Evolutionary conservation across 2,329 filamentous ascomycete species (phyloP).

Genomic region (Cytospora mali): DNA sequence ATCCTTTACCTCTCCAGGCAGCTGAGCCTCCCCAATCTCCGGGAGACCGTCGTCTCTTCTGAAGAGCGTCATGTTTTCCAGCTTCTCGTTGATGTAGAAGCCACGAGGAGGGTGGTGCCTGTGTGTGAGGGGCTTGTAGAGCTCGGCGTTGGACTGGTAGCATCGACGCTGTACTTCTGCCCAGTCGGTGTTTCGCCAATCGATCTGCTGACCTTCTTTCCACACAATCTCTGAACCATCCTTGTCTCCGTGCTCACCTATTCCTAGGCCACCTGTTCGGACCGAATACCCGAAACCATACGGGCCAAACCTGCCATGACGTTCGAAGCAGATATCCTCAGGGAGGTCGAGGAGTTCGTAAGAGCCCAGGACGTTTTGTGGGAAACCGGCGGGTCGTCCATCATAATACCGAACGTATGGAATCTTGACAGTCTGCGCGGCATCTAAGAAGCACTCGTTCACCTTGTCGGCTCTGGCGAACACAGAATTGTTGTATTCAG

Average conservation of each 20-base stretch:
- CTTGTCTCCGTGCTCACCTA: slow-evolving; percentile 81
- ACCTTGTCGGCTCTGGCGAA: slow-evolving; percentile 52
- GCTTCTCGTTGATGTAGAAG: slow-evolving; percentile 51
- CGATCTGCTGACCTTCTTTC: slow-evolving; percentile 70
- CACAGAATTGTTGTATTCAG: slow-evolving; percentile 41
- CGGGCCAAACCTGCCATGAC: slow-evolving; percentile 83
- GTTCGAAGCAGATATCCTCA: slow-evolving; percentile 89
- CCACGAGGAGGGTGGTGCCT: slow-evolving; percentile 49
- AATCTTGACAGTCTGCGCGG: slow-evolving; percentile 62
- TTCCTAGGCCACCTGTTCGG: slow-evolving; percentile 77
- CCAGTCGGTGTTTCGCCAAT: slow-evolving; percentile 80
- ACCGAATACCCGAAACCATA: slow-evolving; percentile 88
- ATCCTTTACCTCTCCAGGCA: slow-evolving; percentile 14
- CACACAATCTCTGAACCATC: slow-evolving; percentile 82
- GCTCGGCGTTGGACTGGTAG: slow-evolving; percentile 67
- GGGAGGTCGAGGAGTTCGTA: slow-evolving; percentile 78
- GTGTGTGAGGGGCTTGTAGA: slow-evolving; percentile 60
- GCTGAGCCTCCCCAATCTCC: slow-evolving; percentile 27
- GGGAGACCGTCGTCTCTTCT: slow-evolving; percentile 33
- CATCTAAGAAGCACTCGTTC: slow-evolving; percentile 79
- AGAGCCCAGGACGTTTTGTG: slow-evolving; percentile 82
- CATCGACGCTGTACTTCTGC: slow-evolving; percentile 76
- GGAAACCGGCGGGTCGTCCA: slow-evolving; percentile 82
- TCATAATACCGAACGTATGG: slow-evolving; percentile 74
- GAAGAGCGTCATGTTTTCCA: slow-evolving; percentile 32